A percentile compares a stretch with the other conserved stretches of the same genome.
These are phyloP conservation scores for Penicillium corylophilum DNA, from an alignment of 2,329 filamentous ascomycete genomes.

Conservation along the genomic window DNA sequence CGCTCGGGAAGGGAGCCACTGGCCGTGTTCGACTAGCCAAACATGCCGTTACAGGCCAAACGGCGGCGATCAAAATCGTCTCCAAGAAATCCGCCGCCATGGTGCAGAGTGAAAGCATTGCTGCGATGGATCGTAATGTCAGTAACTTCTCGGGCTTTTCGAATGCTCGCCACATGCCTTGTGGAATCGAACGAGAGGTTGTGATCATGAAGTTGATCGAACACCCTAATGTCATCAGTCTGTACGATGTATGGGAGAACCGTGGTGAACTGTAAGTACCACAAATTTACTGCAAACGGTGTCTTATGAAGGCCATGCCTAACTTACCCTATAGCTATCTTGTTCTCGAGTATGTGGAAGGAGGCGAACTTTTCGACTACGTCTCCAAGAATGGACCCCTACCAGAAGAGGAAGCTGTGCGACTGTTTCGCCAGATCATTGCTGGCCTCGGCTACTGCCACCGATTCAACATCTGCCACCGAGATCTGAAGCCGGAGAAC, in stretches of 20 bases:
- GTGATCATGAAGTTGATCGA: slow-evolving; percentile 96
- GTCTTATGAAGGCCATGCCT: slow-evolving; percentile 9
- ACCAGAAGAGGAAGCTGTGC: slow-evolving; percentile 74
- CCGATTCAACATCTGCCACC: slow-evolving; percentile 90
- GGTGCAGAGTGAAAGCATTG: slow-evolving; percentile 81
- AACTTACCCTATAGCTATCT: slow-evolving; percentile 67
- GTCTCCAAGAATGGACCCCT: slow-evolving; percentile 74
- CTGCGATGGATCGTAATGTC: slow-evolving; percentile 73
- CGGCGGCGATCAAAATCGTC: slow-evolving; percentile 93
- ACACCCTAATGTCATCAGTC: slow-evolving; percentile 88
- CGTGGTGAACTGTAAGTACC: slow-evolving; percentile 79
- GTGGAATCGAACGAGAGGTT: slow-evolving; percentile 90
- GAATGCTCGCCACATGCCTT: slow-evolving; percentile 71
- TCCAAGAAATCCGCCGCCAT: slow-evolving; percentile 77
- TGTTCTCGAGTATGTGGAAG: slow-evolving; percentile 87
- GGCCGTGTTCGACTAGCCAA: slow-evolving; percentile 83
- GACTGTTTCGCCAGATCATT: slow-evolving; percentile 89
- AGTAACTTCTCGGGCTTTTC: slow-evolving; percentile 53
- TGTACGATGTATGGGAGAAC: slow-evolving; percentile 98
- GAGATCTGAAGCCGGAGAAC: slow-evolving; percentile 95
- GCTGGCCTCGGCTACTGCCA: slow-evolving; percentile 91
- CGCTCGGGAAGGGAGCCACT: slow-evolving; percentile 84
- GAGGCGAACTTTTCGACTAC: slow-evolving; percentile 82
- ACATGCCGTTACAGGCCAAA: slow-evolving; percentile 73
- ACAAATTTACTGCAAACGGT: slow-evolving; percentile 32